These are phyloP conservation scores for Cucurbita argyrosperma DNA, from an alignment of 306 rosid genomes.

Conservation along the genomic window DNA sequence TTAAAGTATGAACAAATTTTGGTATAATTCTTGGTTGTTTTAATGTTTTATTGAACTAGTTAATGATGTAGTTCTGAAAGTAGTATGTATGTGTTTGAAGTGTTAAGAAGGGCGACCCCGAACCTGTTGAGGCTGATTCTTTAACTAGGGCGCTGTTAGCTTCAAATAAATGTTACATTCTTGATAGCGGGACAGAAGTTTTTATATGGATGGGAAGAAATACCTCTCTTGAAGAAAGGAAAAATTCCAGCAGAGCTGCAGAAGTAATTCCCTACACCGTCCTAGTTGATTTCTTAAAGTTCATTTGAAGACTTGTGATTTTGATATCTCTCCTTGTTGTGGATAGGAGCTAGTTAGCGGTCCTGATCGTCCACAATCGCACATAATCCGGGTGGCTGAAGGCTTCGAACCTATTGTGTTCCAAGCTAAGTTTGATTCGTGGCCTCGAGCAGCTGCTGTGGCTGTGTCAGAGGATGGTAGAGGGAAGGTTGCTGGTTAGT, in stretches of 20 bases:
- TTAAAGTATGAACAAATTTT: not conserved
- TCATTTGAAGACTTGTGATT: not conserved
- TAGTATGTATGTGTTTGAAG: constrained; percentile 30
- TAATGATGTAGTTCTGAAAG: constrained; percentile 1
- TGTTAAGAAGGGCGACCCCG: constrained; percentile 53
- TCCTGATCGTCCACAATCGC: constrained; percentile 49
- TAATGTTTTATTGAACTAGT: not conserved
- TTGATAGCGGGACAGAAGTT: constrained; percentile 80
- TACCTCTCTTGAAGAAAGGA: constrained; percentile 76
- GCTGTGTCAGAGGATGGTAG: constrained; percentile 80
- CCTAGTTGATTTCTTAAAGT: constrained; percentile 7
- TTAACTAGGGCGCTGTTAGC: constrained; percentile 62
- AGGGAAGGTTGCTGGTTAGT: constrained; percentile 98
- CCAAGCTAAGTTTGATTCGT: constrained; percentile 69
- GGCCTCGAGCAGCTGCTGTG: constrained; percentile 55
- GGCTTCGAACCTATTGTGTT: constrained; percentile 93
- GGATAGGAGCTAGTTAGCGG: constrained; percentile 47
- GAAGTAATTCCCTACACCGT: constrained; percentile 38
- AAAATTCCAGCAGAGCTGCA: constrained; percentile 64
- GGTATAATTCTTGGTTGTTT: not conserved
- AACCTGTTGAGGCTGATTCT: constrained; percentile 52
- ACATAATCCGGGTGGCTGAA: constrained; percentile 77
- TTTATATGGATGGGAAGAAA: constrained; percentile 88
- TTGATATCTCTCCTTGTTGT: not conserved
- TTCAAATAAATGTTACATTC: constrained; percentile 65